Conservation (phyloP, 257 asterid genomes). For the Solanum tacnaense region DNA sequence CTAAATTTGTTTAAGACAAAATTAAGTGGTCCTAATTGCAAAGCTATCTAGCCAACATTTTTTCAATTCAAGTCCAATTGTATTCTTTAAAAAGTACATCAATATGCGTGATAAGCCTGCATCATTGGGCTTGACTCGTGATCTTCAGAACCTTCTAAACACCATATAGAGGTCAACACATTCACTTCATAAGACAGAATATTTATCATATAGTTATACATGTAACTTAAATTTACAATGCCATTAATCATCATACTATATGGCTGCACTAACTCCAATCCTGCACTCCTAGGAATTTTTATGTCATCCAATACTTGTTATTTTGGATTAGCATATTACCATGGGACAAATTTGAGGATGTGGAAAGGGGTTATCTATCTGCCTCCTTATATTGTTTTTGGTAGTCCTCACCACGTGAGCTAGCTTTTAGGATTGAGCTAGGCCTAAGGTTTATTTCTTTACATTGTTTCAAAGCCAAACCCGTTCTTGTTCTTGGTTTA, state of each 20-base stretch:
- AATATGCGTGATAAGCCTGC: neutral
- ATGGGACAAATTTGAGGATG: neutral
- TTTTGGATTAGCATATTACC: neutral
- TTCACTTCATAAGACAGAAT: neutral
- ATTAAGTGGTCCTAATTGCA: neutral
- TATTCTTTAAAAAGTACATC: neutral
- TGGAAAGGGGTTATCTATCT: neutral
- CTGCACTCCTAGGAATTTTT: neutral
- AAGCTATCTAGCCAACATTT: neutral
- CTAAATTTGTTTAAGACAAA: neutral
- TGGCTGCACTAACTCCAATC: neutral
- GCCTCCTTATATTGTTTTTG: neutral
- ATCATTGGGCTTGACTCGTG: neutral
- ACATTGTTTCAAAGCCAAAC: neutral
- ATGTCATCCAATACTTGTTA: neutral
- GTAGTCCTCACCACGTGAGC: neutral
- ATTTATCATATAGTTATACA: neutral
- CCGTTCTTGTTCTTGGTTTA: neutral
- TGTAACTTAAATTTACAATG: neutral
- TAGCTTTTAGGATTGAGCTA: neutral
- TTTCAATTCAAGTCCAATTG: neutral
- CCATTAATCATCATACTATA: neutral
- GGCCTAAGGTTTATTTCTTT: neutral
- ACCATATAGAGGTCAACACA: neutral
- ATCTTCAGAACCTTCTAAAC: neutral